A percentile compares a stretch with the other conserved stretches of the same genome.
Conservation (phyloP, 768 basidiomycete genomes). For the Lactarius pseudohatsudake region DNA sequence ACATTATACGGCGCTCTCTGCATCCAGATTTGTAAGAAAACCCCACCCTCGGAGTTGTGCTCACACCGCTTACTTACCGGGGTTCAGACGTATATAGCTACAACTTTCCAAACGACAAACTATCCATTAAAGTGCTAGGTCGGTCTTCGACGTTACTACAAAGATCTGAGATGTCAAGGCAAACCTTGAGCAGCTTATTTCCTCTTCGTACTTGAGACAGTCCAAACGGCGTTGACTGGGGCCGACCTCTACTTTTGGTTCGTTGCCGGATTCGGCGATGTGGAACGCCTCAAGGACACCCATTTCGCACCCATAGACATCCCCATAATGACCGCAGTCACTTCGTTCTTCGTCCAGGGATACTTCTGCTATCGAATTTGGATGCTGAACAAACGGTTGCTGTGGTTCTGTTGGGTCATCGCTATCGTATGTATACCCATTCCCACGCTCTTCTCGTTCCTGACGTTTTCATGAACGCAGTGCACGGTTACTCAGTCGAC, state of each 20-base stretch:
- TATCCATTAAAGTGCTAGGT: not conserved
- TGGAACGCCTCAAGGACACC: not conserved
- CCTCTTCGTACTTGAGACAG: not conserved
- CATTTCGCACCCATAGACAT: not conserved
- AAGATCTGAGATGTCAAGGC: not conserved
- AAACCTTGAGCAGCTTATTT: not conserved
- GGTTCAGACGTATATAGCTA: not conserved
- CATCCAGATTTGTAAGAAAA: not conserved
- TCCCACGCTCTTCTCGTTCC: not conserved
- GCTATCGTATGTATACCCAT: not conserved
- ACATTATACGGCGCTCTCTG: not conserved
- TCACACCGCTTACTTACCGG: not conserved
- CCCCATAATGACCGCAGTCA: not conserved
- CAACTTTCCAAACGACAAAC: not conserved
- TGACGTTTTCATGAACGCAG: not conserved
- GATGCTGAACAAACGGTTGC: not conserved
- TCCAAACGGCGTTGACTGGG: not conserved
- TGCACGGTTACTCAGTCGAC: not conserved
- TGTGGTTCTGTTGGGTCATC: not conserved
- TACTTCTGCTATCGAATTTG: conserved; percentile 1
- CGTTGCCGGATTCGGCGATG: not conserved
- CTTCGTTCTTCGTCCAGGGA: not conserved
- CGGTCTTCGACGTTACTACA: not conserved
- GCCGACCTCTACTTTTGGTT: not conserved
- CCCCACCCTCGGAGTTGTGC: not conserved